Evolutionary conservation across 306 rosid genomes (phyloP).

Genomic region (Vigna unguiculata): DNA sequence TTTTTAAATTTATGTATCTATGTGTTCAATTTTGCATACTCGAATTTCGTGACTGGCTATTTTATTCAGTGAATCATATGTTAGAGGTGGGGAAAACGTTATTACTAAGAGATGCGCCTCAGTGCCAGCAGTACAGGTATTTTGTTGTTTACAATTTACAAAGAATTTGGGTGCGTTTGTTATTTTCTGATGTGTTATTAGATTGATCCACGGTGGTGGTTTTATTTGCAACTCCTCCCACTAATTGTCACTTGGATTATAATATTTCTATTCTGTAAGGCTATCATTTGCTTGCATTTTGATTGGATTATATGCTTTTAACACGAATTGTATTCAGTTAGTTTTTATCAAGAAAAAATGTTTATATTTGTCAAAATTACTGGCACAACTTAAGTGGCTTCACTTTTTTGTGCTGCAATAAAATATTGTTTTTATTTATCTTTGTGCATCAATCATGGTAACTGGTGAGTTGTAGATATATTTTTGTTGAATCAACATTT

Average conservation of each 20-base stretch:
- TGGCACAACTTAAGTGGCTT: not conserved
- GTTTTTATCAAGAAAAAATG: not conserved
- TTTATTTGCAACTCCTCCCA: constrained; percentile 14
- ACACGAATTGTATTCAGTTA: not conserved
- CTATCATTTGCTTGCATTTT: not conserved
- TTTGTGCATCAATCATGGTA: no score
- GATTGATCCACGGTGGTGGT: constrained; percentile 15
- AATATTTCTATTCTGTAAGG: no score
- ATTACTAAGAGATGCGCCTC: constrained; percentile 71
- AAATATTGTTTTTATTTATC: no score
- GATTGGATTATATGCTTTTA: not conserved
- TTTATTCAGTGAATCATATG: constrained; percentile 74
- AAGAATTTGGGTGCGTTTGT: not conserved
- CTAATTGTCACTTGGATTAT: not conserved
- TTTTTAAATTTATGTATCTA: not conserved
- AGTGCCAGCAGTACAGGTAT: constrained; percentile 63
- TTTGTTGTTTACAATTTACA: constrained; percentile 1
- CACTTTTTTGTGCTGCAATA: not conserved
- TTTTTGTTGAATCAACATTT: not conserved
- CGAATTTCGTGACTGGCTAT: constrained; percentile 25
- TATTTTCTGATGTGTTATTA: constrained; percentile 16
- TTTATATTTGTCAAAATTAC: constrained; percentile 16
- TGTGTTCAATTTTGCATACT: not conserved
- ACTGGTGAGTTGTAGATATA: no score
- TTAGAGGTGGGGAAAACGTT: constrained; percentile 70